Evolutionary conservation across 768 basidiomycete genomes (phyloP), one percentile per base, ranked within the genome.

Genomic region (Naganishia vishniacii): DNA sequence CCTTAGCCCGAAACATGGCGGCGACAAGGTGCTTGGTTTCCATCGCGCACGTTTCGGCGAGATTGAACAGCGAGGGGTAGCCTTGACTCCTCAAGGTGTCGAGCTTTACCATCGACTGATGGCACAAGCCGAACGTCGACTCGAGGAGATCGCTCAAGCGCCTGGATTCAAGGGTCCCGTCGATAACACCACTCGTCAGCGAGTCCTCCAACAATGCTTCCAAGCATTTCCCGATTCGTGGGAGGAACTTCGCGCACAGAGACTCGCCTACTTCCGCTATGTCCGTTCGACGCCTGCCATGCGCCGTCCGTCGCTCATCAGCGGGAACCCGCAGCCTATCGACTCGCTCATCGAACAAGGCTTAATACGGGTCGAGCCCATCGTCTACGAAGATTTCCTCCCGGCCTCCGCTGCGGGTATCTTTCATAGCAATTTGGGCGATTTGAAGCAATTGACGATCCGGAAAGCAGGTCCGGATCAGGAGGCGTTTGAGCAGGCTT

Each of bases 391-490:
- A 60, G 74, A 73, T 42, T 75, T 75, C 67, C 65, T 75, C 18
- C 74, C 74, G 3, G 74, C 73, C n/a, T 70, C 69, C 4, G 74
- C 74, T 20, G 74, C 74, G 15, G 72, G 74, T 9, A 75, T 75
- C 40, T 75, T 75, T 63, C 67, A 68, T 29, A 68, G 67, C 7
- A 75, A 75, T 51, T 66, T 75, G 8, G 71, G 68, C 18, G 61
- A 67, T 28, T 32, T 68, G 40, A 31, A 59, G n/a, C 48, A 46
- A 1, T 51, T 65, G 16, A 49, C 42, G 16, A 31, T 28, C n/a
- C 16, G 59, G 12, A 41, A 37, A 23, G 59, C 51, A 25, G 65
- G 65, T 1, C 62, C 67, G 6, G 67, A 67, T 29, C 63, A 59
- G 60, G 63, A 65, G 6, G 68, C 48, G 15, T 72, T 75, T 48